Conservation (phyloP, 1,284 basidiomycete genomes). For the Trametes polyzona region DNA sequence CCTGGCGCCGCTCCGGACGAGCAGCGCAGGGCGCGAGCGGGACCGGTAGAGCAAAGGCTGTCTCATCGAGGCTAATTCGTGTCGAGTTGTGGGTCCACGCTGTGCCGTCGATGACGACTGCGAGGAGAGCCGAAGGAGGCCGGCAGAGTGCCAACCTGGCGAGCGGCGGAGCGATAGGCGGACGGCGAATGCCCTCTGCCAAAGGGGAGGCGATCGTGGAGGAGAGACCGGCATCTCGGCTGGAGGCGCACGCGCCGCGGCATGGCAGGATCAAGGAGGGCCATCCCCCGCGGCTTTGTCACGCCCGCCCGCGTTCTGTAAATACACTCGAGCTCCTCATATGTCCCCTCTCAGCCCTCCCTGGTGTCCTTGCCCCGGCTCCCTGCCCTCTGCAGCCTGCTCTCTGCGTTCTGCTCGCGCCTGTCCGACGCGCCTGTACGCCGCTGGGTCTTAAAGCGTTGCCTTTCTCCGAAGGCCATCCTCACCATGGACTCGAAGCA, state of each 20-base stretch:
- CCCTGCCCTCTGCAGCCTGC: background rate
- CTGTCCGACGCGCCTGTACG: conserved; percentile 8
- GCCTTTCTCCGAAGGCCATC: background rate
- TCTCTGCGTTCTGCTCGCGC: conserved; percentile 4
- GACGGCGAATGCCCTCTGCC: too few species aligned
- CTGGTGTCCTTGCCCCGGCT: conserved; percentile 2
- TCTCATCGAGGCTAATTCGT: background rate
- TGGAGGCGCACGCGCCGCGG: background rate
- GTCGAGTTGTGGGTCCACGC: conserved; percentile 1
- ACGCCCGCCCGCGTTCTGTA: conserved; percentile 2
- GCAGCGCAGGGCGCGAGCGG: background rate
- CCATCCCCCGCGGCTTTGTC: too few species aligned
- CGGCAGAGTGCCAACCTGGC: background rate
- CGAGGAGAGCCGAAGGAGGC: background rate
- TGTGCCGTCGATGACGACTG: too few species aligned
- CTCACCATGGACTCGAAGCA: conserved; percentile 18
- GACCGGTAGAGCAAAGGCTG: background rate
- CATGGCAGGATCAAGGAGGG: background rate
- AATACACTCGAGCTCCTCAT: conserved; percentile 6
- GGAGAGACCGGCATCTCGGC: conserved; percentile 17
- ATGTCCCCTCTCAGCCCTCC: conserved; percentile 3
- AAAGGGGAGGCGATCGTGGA: background rate
- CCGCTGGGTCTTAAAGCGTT: background rate
- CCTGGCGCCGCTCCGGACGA: background rate
- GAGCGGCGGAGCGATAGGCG: too few species aligned